Evolutionary conservation across 2,329 filamentous ascomycete genomes (phyloP).

Genomic region (Apiospora saccharicola): DNA sequence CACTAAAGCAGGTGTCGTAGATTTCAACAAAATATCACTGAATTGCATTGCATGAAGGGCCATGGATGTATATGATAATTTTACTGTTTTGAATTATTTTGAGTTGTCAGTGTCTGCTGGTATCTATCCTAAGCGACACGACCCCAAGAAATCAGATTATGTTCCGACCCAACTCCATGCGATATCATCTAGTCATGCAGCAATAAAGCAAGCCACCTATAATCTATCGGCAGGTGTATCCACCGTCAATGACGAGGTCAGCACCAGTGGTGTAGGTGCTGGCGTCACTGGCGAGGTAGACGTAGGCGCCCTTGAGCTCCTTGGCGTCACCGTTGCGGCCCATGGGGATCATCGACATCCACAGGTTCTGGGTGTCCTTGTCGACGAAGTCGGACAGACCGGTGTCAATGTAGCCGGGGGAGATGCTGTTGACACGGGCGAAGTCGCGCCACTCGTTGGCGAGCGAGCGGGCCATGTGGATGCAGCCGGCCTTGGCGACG

Average conservation of each 20-base stretch:
- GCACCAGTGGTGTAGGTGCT: constrained; percentile 69
- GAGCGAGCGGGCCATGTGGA: constrained; percentile 48
- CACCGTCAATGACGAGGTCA: constrained; percentile 58
- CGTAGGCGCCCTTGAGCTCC: constrained; percentile 74
- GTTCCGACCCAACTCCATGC: constrained; percentile 18
- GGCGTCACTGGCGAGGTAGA: constrained; percentile 73
- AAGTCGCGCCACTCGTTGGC: constrained; percentile 71
- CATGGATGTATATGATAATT: not conserved
- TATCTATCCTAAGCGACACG: constrained; percentile 6
- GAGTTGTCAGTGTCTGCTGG: not conserved
- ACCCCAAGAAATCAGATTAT: constrained; percentile 4
- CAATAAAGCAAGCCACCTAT: not conserved
- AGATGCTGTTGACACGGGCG: constrained; percentile 67
- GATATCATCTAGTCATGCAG: constrained; percentile 19
- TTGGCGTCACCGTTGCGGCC: constrained; percentile 66
- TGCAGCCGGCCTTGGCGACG: constrained; percentile 61
- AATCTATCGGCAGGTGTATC: constrained; percentile 47
- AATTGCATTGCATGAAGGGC: not conserved
- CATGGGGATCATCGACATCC: constrained; percentile 44
- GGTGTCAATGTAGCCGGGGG: constrained; percentile 65
- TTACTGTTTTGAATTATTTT: constrained; percentile 16
- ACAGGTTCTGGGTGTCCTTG: constrained; percentile 41
- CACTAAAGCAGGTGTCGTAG: not conserved
- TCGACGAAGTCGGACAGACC: constrained; percentile 53
- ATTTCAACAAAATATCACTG: not conserved